Percentiles rank a stretch among this genome's conserved stretches.
These are phyloP conservation scores for Anisodus tanguticus DNA, from an alignment of 257 asterid genomes.

Conservation along the genomic window DNA sequence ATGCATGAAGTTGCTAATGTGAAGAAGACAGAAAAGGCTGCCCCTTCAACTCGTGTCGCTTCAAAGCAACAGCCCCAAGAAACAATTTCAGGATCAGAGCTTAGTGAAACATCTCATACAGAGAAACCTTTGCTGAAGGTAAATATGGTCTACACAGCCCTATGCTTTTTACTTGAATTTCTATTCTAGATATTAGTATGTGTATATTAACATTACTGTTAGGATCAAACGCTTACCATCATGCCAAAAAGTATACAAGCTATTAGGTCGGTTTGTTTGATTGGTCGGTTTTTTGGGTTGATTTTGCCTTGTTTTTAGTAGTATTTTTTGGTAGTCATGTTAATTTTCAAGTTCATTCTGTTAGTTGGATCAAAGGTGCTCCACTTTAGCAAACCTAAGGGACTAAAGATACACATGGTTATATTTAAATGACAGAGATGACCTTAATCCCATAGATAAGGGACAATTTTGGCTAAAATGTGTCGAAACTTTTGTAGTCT, in stretches of 20 bases:
- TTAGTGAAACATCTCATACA: slow-evolving; percentile 53
- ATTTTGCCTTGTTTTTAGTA: too few relatives aligned
- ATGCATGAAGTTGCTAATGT: background rate
- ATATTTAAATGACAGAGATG: too few relatives aligned
- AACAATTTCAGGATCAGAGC: slow-evolving; percentile 58
- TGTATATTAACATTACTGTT: background rate
- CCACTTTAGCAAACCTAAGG: too few relatives aligned
- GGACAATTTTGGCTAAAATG: background rate
- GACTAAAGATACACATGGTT: too few relatives aligned
- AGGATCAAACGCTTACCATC: background rate
- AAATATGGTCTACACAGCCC: background rate
- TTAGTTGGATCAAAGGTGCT: too few relatives aligned
- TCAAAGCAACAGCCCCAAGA: slow-evolving; percentile 38
- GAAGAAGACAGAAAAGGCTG: background rate
- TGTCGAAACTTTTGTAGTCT: background rate
- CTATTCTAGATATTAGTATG: background rate
- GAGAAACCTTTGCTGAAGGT: slow-evolving; percentile 68
- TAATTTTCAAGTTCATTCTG: too few relatives aligned
- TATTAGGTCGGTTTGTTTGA: too few relatives aligned
- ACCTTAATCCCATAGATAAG: too few relatives aligned
- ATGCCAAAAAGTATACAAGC: background rate
- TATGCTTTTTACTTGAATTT: background rate
- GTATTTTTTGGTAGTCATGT: too few relatives aligned
- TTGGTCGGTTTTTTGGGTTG: too few relatives aligned
- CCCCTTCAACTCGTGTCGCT: background rate